Base-by-base conservation (phyloP, 2,329 filamentous ascomycete genomes). In the Exserohilum turcica region DNA sequence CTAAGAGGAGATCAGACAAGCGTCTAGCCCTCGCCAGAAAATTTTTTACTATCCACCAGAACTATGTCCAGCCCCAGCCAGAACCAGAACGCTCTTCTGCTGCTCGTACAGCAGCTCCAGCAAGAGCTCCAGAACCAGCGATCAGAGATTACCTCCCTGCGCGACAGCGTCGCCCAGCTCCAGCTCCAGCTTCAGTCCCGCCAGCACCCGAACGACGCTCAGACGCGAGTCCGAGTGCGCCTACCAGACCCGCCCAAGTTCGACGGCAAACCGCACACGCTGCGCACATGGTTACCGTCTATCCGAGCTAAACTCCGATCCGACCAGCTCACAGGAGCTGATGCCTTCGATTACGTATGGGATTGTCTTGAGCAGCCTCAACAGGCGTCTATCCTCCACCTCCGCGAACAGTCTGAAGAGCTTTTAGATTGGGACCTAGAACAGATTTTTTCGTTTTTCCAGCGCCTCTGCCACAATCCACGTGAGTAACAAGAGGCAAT, bases 391-490 rank as follows among this genome's bases (percentile, higher is more conserved):
- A 40, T 40, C 21, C 37, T 28, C 19, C 13, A 40, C 21, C 10
- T 40, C 21, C 8, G 13, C 21, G 21, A 28, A 40, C 28, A 40
- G 19, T 40, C 37, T 24, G 21, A 63, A 57, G 42, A 57, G 57
- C 42, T 59, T 28, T 40, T 27, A 27, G 37, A 40, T 18, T 40
- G 15, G 19, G 8, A 28, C 8, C 37, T 40, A 40, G 21, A 40
- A 24, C 8, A 40, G 8, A 28, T 40, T 27, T 36, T 36, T 15
- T 40, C 16, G 5, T 40, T 27, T 13, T 40, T 40, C 21, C 28
- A 40, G 37, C 13, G 13, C 21, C 37, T 40, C 13, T 40, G 13
- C 37, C 8, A 40, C 13, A 40, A 40, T 8, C 37, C 13, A 40
- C 21, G 21, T 40, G 8, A 40, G 37, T 40, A 40, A 5, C 28